Evolutionary conservation across 352 stramenopile genomes (phyloP).

Genomic region (Phytophthora uliginosa): DNA sequence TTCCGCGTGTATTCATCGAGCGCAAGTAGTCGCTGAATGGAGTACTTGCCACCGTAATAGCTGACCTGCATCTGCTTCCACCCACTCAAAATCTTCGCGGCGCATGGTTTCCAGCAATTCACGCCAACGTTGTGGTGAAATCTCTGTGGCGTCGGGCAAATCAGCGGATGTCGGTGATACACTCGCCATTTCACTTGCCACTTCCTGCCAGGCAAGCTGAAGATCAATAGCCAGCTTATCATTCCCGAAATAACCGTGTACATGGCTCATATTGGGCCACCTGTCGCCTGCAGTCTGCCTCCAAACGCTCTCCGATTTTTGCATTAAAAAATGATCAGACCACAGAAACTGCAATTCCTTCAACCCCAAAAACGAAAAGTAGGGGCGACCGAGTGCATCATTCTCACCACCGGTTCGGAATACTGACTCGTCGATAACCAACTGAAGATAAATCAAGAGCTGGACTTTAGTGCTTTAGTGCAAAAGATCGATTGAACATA

Average conservation of each 20-base stretch:
- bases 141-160: not conserved
- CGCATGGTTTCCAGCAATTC: not conserved
- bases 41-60: constrained; percentile 1
- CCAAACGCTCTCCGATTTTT: too few species aligned
- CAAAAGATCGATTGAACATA: too few species aligned
- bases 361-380: too few species aligned
- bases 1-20: not conserved
- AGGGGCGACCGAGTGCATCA: not conserved
- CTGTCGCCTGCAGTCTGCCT: not conserved
- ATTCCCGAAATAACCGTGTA: not conserved
- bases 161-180: not conserved
- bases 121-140: not conserved
- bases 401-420: not conserved
- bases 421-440: too few species aligned
- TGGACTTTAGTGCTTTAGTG: too few species aligned
- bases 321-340: not conserved
- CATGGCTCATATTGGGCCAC: not conserved
- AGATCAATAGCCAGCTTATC: not conserved
- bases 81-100: not conserved
- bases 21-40: not conserved
- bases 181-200: not conserved
- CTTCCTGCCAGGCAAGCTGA: not conserved
- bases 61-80: constrained; percentile 1
- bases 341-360: not conserved
- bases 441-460: too few species aligned